Evolutionary conservation across 148 eudicot species (phyloP), one percentile per base, ranked within the genome.

Genomic region (Bassia scoparia): DNA sequence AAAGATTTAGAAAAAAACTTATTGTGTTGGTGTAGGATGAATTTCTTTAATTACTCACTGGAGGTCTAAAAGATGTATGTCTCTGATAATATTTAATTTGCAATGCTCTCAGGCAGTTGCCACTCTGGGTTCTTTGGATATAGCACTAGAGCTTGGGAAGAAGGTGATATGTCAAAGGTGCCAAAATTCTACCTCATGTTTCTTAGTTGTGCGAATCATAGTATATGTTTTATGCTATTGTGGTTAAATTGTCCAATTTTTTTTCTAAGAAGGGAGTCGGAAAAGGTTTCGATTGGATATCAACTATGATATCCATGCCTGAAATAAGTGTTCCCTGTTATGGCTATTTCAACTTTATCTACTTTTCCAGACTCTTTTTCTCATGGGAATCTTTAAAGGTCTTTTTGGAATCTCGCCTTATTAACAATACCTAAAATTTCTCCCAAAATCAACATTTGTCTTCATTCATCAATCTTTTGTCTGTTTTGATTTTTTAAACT

Each of bases 111-210:
- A 93, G 94, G 84, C 68, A 31, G 83, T 93, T 73, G 88, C 89
- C 69, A 89, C 98, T 60, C 81, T 90, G 67, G 98, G 98, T 60
- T 86, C 96, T 69, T 93, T 82, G 80, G 94, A 90, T 83, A 90
- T 93, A 62, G 89, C 96, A 35, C 63, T 89, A 37, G 96, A 93
- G 79, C 77, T 93, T 49, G 98, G 90, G 59, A 93, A 86, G 86
- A 93, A 93, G 80, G 89, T 93, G 60, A 48, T 87, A 29, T 82
- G 96, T 72, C 96, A 89, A 69, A 93, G 98, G 98, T 93, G 80
- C 76, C 71, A 77, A 71, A 48, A 67, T 52, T 26, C 67, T 27
- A 31, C 59, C 68, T 60, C 64, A 46, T 11, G 43, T 62, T 62
- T 68, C 56, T 44, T 68, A 44, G 33, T 66, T 59, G 35, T 60